These are phyloP conservation scores for Phialophora verrucosa DNA, from an alignment of 2,329 filamentous ascomycete species.

Conservation along the genomic window DNA sequence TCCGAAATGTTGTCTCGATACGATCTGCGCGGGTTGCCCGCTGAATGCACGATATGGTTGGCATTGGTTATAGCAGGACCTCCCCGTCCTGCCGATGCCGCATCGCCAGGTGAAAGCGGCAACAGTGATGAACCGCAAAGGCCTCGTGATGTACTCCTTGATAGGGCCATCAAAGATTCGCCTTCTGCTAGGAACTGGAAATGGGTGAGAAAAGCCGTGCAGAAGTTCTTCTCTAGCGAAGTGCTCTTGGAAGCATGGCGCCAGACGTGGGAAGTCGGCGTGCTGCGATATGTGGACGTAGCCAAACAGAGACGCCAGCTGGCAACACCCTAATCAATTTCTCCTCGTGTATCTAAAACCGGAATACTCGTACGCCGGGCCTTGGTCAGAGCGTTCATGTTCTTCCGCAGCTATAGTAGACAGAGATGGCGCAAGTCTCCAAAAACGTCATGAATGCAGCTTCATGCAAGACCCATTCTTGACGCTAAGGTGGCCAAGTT, in stretches of 20 bases:
- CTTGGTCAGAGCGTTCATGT: neutral
- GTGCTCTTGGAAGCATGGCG: constrained; percentile 14
- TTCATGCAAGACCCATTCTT: neutral
- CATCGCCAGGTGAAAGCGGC: neutral
- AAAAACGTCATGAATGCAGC: no score
- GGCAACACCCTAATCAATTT: neutral
- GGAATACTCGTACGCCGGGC: neutral
- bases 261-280: constrained; percentile 14
- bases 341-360: no score
- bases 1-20: constrained; percentile 15
- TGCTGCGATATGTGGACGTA: constrained; percentile 6
- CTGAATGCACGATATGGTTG: constrained; percentile 18
- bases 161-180: constrained; percentile 3
- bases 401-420: no score
- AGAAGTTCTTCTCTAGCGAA: constrained; percentile 14
- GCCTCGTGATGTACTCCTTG: constrained; percentile 14
- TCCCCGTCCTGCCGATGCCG: neutral
- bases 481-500: neutral
- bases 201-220: constrained; percentile 12
- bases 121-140: neutral
- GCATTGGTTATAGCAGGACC: constrained; percentile 20
- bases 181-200: constrained; percentile 17
- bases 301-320: constrained; percentile 1
- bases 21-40: constrained; percentile 1
- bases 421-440: no score